Evolutionary conservation across 2,329 filamentous ascomycete genomes (phyloP).

Genomic region (Zelopaecilomyces penicillatus): DNA sequence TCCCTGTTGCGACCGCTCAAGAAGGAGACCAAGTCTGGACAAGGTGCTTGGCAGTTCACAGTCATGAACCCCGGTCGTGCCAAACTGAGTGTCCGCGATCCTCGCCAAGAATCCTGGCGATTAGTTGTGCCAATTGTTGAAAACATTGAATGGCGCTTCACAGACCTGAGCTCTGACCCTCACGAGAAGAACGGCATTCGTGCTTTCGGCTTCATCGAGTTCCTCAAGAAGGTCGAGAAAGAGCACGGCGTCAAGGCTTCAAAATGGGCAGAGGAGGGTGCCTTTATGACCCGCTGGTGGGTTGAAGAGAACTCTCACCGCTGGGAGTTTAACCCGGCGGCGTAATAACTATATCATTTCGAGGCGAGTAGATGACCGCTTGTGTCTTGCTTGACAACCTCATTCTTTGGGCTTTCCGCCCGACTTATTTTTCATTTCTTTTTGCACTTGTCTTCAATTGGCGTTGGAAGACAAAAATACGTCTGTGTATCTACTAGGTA

Average conservation of each 20-base stretch:
- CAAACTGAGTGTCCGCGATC: slow-evolving; percentile 17
- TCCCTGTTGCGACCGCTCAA: slow-evolving; percentile 16
- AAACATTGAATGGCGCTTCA: slow-evolving; percentile 20
- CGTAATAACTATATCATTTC: neutral
- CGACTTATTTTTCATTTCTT: neutral
- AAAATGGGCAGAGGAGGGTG: slow-evolving; percentile 14
- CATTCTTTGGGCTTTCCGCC: neutral
- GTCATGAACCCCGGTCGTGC: slow-evolving; percentile 20
- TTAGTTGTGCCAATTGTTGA: slow-evolving; percentile 18
- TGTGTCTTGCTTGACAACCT: slow-evolving; percentile 4
- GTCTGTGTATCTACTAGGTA: no score
- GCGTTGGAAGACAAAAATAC: no score
- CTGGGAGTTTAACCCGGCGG: slow-evolving; percentile 12
- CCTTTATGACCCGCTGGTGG: slow-evolving; percentile 16
- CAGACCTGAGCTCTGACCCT: slow-evolving; percentile 12
- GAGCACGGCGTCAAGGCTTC: slow-evolving; percentile 9
- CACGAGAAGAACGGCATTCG: slow-evolving; percentile 12
- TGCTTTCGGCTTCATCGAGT: slow-evolving; percentile 12
- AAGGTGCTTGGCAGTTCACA: slow-evolving; percentile 18
- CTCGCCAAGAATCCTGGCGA: slow-evolving; percentile 14
- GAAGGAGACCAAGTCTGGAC: slow-evolving; percentile 6
- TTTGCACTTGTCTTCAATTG: neutral
- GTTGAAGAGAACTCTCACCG: slow-evolving; percentile 15
- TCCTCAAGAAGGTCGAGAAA: slow-evolving; percentile 9
- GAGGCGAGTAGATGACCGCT: neutral